Evolutionary conservation across 176 grass and related monocot genomes (phyloP).

Genomic region (Oryza glumipatula): DNA sequence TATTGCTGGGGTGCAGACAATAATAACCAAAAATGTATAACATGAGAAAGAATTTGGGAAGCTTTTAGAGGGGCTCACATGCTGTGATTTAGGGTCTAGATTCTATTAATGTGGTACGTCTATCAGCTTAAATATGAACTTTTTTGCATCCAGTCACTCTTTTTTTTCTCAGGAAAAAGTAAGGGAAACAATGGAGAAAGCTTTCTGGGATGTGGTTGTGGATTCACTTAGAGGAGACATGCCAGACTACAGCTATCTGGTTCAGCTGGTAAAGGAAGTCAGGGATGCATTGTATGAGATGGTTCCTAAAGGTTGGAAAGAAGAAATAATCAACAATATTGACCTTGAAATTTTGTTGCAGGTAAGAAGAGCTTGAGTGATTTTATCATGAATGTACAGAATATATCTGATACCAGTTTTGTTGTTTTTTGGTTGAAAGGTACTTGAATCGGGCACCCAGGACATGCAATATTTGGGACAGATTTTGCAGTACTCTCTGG

Average conservation of each 20-base stretch:
- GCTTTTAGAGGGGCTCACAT: constrained; percentile 16
- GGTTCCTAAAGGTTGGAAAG: constrained; percentile 70
- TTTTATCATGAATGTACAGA: constrained; percentile 19
- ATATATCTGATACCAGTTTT: constrained; percentile 15
- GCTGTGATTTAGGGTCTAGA: neutral
- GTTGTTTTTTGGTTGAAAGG: constrained; percentile 54
- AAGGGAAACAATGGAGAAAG: constrained; percentile 85
- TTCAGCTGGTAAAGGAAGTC: constrained; percentile 87
- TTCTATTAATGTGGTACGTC: neutral
- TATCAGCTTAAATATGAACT: constrained; percentile 6
- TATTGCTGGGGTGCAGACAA: constrained; percentile 3
- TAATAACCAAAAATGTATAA: constrained; percentile 20
- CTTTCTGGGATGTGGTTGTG: constrained; percentile 83
- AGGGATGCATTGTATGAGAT: constrained; percentile 73
- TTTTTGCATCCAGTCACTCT: neutral
- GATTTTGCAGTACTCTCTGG: constrained; percentile 81
- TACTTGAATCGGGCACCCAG: constrained; percentile 59
- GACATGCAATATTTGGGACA: constrained; percentile 72
- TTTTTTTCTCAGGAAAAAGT: constrained; percentile 60
- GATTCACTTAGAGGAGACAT: constrained; percentile 69
- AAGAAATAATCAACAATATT: constrained; percentile 79
- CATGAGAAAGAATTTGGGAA: neutral
- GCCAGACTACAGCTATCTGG: constrained; percentile 72
- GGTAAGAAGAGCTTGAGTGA: constrained; percentile 47
- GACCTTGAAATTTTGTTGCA: constrained; percentile 85